phyloP scores from a whole-genome alignment of 768 basidiomycete species.

The Exsudoporus frostii region DNA sequence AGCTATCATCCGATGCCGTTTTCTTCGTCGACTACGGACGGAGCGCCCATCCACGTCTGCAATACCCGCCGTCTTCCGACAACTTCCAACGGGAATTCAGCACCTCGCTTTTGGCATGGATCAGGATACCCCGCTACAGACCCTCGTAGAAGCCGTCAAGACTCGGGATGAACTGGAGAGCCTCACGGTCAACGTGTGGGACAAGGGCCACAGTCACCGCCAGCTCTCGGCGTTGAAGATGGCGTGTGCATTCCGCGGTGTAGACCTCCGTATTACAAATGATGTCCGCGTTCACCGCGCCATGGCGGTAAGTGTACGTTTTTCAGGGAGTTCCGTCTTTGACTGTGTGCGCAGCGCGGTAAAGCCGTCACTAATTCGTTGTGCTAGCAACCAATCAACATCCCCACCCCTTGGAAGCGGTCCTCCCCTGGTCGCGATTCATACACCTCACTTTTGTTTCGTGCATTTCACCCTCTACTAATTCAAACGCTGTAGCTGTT shows the following conservation, averaged over 20 bases:
- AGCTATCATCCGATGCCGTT: constrained; percentile 45
- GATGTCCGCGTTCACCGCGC: constrained; percentile 54
- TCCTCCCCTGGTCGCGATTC: not conserved
- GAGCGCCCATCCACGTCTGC: constrained; percentile 49
- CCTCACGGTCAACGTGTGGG: constrained; percentile 55
- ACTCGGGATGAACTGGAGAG: constrained; percentile 40
- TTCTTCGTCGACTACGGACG: constrained; percentile 52
- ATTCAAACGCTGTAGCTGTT: constrained; percentile 18
- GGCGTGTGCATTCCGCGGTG: constrained; percentile 60
- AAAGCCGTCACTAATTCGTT: constrained; percentile 9
- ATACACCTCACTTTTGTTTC: constrained; percentile 1
- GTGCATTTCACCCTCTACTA: constrained; percentile 2
- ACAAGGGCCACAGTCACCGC: constrained; percentile 47
- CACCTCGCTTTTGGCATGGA: constrained; percentile 63
- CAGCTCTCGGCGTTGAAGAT: constrained; percentile 56
- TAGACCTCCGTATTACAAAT: constrained; percentile 49
- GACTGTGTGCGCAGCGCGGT: constrained; percentile 20
- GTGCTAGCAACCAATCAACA: constrained; percentile 17
- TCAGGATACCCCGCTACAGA: constrained; percentile 49
- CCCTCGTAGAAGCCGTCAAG: constrained; percentile 55
- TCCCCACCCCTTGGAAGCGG: not conserved
- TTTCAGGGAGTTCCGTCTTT: constrained; percentile 10
- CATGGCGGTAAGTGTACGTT: constrained; percentile 42
- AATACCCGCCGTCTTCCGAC: constrained; percentile 41
- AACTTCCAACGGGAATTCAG: constrained; percentile 46